A percentile compares a stretch with the other conserved stretches of the same genome.
phyloP scores from a whole-genome alignment of 2,329 filamentous ascomycete species.

The Aspergillus sp. region DNA sequence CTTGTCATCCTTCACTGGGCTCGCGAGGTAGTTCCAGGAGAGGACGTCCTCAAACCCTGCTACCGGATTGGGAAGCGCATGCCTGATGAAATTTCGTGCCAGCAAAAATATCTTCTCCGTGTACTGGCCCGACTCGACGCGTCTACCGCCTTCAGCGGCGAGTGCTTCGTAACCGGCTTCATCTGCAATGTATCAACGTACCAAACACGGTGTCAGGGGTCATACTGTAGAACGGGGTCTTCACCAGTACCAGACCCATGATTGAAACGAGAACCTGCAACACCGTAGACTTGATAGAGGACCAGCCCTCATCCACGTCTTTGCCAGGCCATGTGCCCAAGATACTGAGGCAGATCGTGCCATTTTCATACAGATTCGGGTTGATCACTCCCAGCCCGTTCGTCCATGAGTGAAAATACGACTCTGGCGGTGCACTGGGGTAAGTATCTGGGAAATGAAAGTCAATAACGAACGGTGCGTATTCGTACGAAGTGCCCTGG shows the following conservation, averaged over 20 bases:
- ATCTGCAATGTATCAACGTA: slow-evolving; percentile 40
- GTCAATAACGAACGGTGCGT: slow-evolving; percentile 53
- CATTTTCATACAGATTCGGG: slow-evolving; percentile 54
- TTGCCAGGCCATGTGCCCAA: slow-evolving; percentile 52
- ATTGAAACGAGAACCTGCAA: slow-evolving; percentile 50
- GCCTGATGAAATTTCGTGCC: slow-evolving; percentile 42
- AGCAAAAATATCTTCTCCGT: slow-evolving; percentile 47
- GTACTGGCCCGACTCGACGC: slow-evolving; percentile 41
- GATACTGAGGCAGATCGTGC: slow-evolving; percentile 51
- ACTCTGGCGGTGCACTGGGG: slow-evolving; percentile 44
- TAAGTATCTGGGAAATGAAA: slow-evolving; percentile 43
- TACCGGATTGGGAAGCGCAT: slow-evolving; percentile 35
- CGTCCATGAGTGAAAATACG: slow-evolving; percentile 53
- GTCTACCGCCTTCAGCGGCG: slow-evolving; percentile 37
- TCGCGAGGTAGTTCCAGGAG: slow-evolving; percentile 41
- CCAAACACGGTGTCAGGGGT: too few relatives aligned
- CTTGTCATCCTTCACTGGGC: not conserved
- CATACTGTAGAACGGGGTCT: slow-evolving; percentile 53
- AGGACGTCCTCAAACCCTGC: slow-evolving; percentile 44
- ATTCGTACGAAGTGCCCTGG: slow-evolving; percentile 51
- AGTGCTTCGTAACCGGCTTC: slow-evolving; percentile 53
- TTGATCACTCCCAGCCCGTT: slow-evolving; percentile 46
- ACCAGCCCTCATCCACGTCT: slow-evolving; percentile 46
- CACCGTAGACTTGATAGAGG: slow-evolving; percentile 42
- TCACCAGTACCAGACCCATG: slow-evolving; percentile 49